Percentiles rank a stretch among this genome's conserved stretches.
These are phyloP conservation scores for Capsella bursapastoris DNA, from an alignment of 345 rosid genomes.

Conservation along the genomic window DNA sequence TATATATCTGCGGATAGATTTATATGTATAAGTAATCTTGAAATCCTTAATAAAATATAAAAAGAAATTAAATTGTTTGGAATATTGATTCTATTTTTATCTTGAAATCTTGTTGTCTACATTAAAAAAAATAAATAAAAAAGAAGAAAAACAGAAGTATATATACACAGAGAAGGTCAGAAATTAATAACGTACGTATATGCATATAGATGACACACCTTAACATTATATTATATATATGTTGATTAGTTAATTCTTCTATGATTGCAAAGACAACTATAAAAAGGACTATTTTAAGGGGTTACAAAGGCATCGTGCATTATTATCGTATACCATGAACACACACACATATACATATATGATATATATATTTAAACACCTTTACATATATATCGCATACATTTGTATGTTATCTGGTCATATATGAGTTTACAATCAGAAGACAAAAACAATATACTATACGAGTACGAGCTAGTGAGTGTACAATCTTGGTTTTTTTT, in stretches of 20 bases:
- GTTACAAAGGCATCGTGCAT: slow-evolving; percentile 30
- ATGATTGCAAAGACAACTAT: slow-evolving; percentile 36
- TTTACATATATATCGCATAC: too few species aligned
- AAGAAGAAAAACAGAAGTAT: not conserved
- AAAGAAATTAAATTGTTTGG: too few species aligned
- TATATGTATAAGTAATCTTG: too few species aligned
- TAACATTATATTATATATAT: not conserved
- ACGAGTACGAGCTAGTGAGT: not conserved
- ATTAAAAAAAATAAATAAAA: too few species aligned
- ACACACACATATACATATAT: too few species aligned
- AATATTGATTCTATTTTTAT: too few species aligned
- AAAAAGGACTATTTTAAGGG: not conserved
- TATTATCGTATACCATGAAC: slow-evolving; percentile 31
- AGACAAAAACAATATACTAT: not conserved
- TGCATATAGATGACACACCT: slow-evolving; percentile 23
- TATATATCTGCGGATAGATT: too few species aligned
- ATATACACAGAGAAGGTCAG: not conserved
- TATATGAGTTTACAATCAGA: not conserved
- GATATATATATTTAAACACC: not conserved
- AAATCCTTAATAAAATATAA: too few species aligned
- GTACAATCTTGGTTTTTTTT: not conserved
- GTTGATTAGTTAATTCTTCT: slow-evolving; percentile 6
- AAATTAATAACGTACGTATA: not conserved
- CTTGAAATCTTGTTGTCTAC: too few species aligned
- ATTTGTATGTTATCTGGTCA: not conserved